Evolutionary conservation across 495 filamentous ascomycete species (phyloP).

Genomic region (Ramalina peruviana): DNA sequence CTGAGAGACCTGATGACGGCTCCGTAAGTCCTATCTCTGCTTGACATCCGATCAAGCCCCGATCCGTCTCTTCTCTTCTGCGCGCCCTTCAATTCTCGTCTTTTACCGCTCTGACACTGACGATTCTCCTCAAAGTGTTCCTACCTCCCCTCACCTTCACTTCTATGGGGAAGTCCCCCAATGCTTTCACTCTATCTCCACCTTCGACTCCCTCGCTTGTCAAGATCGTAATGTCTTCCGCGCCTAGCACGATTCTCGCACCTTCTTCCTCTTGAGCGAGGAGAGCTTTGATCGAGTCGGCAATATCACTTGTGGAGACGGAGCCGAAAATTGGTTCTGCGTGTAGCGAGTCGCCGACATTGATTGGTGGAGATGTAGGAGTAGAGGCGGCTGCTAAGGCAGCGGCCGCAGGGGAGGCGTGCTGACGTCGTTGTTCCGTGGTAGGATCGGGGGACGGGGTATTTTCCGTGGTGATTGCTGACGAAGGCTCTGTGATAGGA

Average conservation of each 20-base stretch:
- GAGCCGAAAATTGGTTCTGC: constrained; percentile 38
- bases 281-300: constrained; percentile 29
- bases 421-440: constrained; percentile 9
- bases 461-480: constrained; percentile 13
- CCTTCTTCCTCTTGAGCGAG: constrained; percentile 35
- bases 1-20: too few species aligned
- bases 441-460: constrained; percentile 14
- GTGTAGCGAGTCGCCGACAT: neutral
- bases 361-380: constrained; percentile 11
- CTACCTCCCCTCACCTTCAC: constrained; percentile 35
- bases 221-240: constrained; percentile 40
- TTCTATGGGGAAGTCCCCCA: constrained; percentile 41
- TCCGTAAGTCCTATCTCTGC: too few species aligned
- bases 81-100: neutral
- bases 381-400: constrained; percentile 16
- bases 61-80: too few species aligned
- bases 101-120: constrained; percentile 26
- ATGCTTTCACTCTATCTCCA: constrained; percentile 34
- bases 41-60: too few species aligned
- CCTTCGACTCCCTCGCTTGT: constrained; percentile 18
- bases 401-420: constrained; percentile 8
- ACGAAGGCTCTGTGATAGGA: constrained; percentile 9
- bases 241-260: constrained; percentile 30
- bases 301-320: constrained; percentile 40
- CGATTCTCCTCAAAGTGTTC: constrained; percentile 28